These are phyloP conservation scores for Oryza glaberrima DNA, from an alignment of 176 grass and related monocot species.

Conservation along the genomic window DNA sequence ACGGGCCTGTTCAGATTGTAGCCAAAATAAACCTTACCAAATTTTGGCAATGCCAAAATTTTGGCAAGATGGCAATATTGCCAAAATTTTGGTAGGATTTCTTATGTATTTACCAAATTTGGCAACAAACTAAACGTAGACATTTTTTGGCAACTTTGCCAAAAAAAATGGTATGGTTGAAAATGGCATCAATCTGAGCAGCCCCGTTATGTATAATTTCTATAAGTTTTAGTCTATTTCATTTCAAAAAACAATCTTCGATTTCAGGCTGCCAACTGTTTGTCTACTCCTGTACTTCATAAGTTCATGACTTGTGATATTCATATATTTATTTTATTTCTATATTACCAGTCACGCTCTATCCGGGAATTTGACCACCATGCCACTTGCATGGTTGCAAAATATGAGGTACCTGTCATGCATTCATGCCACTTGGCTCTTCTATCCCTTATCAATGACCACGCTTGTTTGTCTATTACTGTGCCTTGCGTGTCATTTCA, in stretches of 20 bases:
- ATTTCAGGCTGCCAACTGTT: slow-evolving; percentile 20
- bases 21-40: too few relatives aligned
- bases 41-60: too few relatives aligned
- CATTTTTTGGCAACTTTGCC: too few relatives aligned
- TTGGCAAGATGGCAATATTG: too few relatives aligned
- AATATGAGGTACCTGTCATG: slow-evolving; percentile 73
- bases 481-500: slow-evolving; percentile 6
- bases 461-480: not conserved
- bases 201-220: not conserved
- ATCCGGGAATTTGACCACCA: slow-evolving; percentile 94
- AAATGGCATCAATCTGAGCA: too few relatives aligned
- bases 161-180: too few relatives aligned
- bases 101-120: too few relatives aligned
- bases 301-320: slow-evolving; percentile 25
- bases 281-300: slow-evolving; percentile 21
- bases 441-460: slow-evolving; percentile 28
- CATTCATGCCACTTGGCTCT: slow-evolving; percentile 4
- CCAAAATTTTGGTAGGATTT: too few relatives aligned
- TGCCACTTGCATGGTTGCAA: slow-evolving; percentile 81
- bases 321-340: slow-evolving; percentile 33
- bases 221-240: not conserved
- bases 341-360: slow-evolving; percentile 70
- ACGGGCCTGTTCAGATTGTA: too few relatives aligned
- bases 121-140: too few relatives aligned
- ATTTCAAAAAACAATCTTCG: slow-evolving; percentile 7